Base-by-base conservation (phyloP, 352 stramenopile species). In the Pythium oligandrum region DNA sequence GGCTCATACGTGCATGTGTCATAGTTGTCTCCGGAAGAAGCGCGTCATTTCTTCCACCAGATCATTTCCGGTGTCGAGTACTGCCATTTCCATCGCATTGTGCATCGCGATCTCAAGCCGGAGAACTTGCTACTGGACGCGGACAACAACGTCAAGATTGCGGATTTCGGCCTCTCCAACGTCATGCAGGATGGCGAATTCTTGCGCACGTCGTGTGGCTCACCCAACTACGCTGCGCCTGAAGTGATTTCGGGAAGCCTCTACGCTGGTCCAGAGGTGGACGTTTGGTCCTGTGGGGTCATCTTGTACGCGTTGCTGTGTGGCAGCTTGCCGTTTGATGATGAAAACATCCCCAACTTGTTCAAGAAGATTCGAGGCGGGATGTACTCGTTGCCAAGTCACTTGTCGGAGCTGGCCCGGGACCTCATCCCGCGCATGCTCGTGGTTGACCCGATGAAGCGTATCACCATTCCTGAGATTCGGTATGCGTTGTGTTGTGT, bases 111-210 rank as follows among this genome's bases (percentile, higher is more conserved):
- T 74, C 78, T 99, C 37, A 99, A 99, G 69, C 96, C 96, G 4
- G 96, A 99, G 51, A 99, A 99, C 70, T 64, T 99, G 46, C 78
- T 99, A 44, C 70, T 99, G 35, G 97, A 99, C 72, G 91, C 88
- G 6, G 96, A 99, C 66, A 97, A 98, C 62, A 99, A 99, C 69
- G 97, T 99, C 64, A 99, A 99, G 71, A 98, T 99, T 72, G 97
- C 97, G 7, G 97, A 99, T 70, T 99, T 99, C 78, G 97, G 97
- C 26, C 83, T 99, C 8, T 98, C 92, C 17, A 99, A 99, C 71
- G 81, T 98, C 45, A 99, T 99, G 86, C 73, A 95, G 33, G 97
- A 99, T 71, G 97, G 97, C 53, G 95, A 99, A 49, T 99, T 99
- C 63, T 76, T 99, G 55, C 85, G 94, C 42, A 99, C 97, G 46